These are phyloP conservation scores for Chaetothyriales sp. DNA, from an alignment of 2,329 filamentous ascomycete species.

Conservation along the genomic window DNA sequence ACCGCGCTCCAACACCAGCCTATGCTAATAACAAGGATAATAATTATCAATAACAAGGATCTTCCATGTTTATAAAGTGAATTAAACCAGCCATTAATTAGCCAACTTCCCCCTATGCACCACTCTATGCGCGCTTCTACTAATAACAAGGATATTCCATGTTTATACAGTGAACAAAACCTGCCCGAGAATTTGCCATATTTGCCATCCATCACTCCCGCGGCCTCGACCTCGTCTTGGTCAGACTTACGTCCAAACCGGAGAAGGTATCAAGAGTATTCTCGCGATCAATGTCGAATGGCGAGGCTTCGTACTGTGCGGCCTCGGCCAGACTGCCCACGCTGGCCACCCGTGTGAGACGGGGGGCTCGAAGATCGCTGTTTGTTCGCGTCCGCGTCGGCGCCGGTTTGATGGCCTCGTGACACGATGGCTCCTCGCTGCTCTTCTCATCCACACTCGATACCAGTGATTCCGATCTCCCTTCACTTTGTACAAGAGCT, in stretches of 20 bases:
- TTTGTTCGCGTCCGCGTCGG: constrained; percentile 2
- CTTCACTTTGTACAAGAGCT: background rate
- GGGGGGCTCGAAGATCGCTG: background rate
- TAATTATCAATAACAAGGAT: too few species aligned
- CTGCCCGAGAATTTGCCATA: background rate
- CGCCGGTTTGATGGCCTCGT: constrained; percentile 8
- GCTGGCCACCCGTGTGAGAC: background rate
- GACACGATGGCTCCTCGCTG: background rate
- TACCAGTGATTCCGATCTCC: background rate
- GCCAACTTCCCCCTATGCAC: too few species aligned
- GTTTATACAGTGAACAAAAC: background rate
- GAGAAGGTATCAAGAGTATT: constrained; percentile 21
- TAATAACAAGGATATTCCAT: background rate
- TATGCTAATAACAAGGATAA: too few species aligned
- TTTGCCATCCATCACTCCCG: background rate
- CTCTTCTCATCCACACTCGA: constrained; percentile 1
- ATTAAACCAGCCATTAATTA: too few species aligned
- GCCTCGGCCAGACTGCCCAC: constrained; percentile 12
- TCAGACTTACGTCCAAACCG: constrained; percentile 11
- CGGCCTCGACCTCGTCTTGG: constrained; percentile 3
- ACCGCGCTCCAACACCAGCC: too few species aligned
- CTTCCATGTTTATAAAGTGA: too few species aligned
- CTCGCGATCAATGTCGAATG: constrained; percentile 23
- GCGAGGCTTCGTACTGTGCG: constrained; percentile 20
- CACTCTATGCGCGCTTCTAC: too few species aligned